Conservation (phyloP, 768 basidiomycete species). For the Asterophora lycoperdoides region DNA sequence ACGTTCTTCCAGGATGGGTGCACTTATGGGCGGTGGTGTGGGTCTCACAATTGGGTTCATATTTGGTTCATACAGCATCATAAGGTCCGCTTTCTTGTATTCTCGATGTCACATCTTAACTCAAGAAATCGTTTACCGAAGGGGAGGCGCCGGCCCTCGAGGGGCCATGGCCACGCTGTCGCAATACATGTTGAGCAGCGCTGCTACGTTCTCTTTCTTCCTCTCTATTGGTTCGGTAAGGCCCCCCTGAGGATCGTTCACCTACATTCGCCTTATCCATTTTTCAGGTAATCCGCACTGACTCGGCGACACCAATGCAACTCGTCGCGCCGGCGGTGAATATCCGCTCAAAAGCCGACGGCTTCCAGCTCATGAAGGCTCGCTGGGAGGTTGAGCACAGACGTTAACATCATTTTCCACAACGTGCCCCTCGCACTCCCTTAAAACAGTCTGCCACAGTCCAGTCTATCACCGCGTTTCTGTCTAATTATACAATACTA, state of each 20-base stretch:
- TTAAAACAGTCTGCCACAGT: too few species aligned
- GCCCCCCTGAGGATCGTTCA: constrained; percentile 16
- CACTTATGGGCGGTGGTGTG: constrained; percentile 88
- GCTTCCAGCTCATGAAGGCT: constrained; percentile 63
- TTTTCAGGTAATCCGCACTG: constrained; percentile 83
- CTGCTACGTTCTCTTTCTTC: constrained; percentile 97
- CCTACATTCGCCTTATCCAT: constrained; percentile 5
- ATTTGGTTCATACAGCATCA: constrained; percentile 89
- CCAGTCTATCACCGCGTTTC: too few species aligned
- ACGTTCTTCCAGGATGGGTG: constrained; percentile 70
- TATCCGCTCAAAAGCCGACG: constrained; percentile 63
- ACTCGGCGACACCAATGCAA: constrained; percentile 62
- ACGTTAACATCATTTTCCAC: constrained; percentile 21
- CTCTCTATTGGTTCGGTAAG: constrained; percentile 86
- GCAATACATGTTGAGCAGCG: constrained; percentile 98
- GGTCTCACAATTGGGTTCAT: constrained; percentile 97
- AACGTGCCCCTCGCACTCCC: not conserved
- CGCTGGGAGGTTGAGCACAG: constrained; percentile 69
- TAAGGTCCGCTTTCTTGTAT: constrained; percentile 54
- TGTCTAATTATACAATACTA: not conserved
- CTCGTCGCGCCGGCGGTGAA: constrained; percentile 45
- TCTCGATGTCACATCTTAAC: not conserved
- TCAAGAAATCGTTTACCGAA: constrained; percentile 27
- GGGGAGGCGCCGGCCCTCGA: constrained; percentile 87
- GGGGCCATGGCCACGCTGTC: constrained; percentile 89